Conservation (phyloP, 1,284 basidiomycete genomes). For the Austroboletus rostrupii region DNA sequence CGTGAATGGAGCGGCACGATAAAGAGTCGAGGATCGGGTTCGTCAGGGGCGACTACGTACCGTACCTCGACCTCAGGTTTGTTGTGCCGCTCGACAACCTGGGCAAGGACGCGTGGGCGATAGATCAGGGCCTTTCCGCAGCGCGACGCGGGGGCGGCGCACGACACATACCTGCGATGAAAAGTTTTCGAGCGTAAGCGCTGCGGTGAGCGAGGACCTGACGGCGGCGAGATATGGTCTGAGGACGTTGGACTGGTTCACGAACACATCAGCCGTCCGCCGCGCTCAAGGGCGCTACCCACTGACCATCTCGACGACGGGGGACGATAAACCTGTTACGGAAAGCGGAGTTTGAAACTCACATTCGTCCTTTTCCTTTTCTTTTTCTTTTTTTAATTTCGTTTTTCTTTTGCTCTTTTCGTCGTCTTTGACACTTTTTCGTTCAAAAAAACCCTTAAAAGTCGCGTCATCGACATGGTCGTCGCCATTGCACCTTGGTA, state of each 20-base stretch:
- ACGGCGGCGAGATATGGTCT: constrained; percentile 96
- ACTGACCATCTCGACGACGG: constrained; percentile 45
- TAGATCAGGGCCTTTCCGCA: no score
- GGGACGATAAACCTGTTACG: constrained; percentile 21
- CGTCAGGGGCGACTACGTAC: constrained; percentile 41
- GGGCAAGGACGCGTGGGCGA: background rate
- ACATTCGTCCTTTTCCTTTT: no score
- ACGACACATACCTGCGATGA: constrained; percentile 74
- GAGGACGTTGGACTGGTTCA: constrained; percentile 70
- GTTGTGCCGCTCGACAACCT: constrained; percentile 96
- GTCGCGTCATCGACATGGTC: constrained; percentile 40
- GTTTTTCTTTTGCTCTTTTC: background rate
- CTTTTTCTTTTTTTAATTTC: background rate
- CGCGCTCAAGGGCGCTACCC: background rate
- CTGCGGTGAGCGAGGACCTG: constrained; percentile 93
- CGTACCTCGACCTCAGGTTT: constrained; percentile 89
- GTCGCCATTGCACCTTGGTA: constrained; percentile 63
- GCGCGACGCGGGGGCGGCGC: background rate
- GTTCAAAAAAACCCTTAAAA: background rate
- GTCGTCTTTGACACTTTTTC: background rate
- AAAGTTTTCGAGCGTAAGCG: constrained; percentile 96
- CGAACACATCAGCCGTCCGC: constrained; percentile 12
- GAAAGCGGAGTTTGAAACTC: constrained; percentile 36
- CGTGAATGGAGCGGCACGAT: background rate
- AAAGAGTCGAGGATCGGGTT: background rate